These are phyloP conservation scores for Fusarium chaquense DNA, from an alignment of 2,329 filamentous ascomycete genomes.

Conservation along the genomic window DNA sequence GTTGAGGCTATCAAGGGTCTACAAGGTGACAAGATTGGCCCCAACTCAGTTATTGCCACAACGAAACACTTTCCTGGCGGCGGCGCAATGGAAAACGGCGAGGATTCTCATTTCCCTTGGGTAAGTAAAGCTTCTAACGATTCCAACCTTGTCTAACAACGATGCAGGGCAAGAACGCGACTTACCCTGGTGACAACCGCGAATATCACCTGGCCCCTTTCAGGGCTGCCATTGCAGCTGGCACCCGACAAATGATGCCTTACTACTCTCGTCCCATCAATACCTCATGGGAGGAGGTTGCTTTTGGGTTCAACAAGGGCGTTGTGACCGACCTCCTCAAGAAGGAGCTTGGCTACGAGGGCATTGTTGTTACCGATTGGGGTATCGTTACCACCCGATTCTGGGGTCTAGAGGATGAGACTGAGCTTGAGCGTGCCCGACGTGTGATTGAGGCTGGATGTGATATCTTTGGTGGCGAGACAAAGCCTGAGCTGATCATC, in stretches of 20 bases:
- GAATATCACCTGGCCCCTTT: slow-evolving; percentile 65
- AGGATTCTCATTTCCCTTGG: slow-evolving; percentile 64
- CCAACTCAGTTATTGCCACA: slow-evolving; percentile 59
- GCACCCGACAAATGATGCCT: slow-evolving; percentile 64
- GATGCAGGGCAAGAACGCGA: slow-evolving; percentile 61
- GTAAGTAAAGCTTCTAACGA: background rate
- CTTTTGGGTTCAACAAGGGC: slow-evolving; percentile 63
- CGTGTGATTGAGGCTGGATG: slow-evolving; percentile 62
- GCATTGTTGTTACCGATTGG: slow-evolving; percentile 66
- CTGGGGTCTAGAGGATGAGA: slow-evolving; percentile 62
- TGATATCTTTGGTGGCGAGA: slow-evolving; percentile 66
- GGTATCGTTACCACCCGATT: slow-evolving; percentile 64
- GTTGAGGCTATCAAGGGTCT: slow-evolving; percentile 62
- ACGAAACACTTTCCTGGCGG: slow-evolving; percentile 68
- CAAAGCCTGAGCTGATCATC: slow-evolving; percentile 60
- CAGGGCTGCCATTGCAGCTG: slow-evolving; percentile 62
- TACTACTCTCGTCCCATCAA: slow-evolving; percentile 63
- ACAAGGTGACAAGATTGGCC: slow-evolving; percentile 59
- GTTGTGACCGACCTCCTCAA: slow-evolving; percentile 63
- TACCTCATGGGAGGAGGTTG: slow-evolving; percentile 60
- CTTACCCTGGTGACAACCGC: slow-evolving; percentile 62
- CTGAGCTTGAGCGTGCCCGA: slow-evolving; percentile 52
- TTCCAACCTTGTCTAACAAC: slow-evolving; percentile 38
- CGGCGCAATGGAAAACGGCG: slow-evolving; percentile 61
- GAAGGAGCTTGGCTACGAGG: slow-evolving; percentile 61